Evolutionary conservation across 1,284 basidiomycete genomes (phyloP).

Genomic region (Puccinia brachypodii): DNA sequence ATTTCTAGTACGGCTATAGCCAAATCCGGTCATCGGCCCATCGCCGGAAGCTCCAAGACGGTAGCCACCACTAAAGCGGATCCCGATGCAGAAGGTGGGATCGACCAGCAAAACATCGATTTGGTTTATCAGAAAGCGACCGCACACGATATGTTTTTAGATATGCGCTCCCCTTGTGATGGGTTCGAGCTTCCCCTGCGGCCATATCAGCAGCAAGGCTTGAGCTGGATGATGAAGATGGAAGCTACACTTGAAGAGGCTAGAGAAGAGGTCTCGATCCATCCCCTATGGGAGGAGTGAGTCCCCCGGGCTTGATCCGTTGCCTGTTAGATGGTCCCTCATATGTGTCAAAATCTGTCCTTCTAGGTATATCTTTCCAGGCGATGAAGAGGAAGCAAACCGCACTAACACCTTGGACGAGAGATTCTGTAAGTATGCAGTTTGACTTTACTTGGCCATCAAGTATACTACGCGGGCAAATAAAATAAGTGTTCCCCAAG

Average conservation of each 20-base stretch:
- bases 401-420: constrained; percentile 64
- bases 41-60: constrained; percentile 48
- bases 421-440: constrained; percentile 66
- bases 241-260: constrained; percentile 72
- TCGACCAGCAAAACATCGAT: constrained; percentile 52
- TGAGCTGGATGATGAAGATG: constrained; percentile 91
- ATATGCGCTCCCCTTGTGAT: constrained; percentile 76
- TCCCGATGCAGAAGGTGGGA: constrained; percentile 54
- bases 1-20: constrained; percentile 40
- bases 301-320: constrained; percentile 53
- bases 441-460: constrained; percentile 64
- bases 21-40: not conserved
- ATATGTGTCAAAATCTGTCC: not conserved
- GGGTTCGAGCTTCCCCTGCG: constrained; percentile 78
- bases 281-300: constrained; percentile 93
- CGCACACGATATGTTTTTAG: constrained; percentile 72
- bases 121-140: constrained; percentile 69
- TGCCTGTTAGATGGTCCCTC: not conserved
- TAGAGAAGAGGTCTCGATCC: constrained; percentile 71
- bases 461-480: constrained; percentile 61
- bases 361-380: constrained; percentile 38
- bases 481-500: too few species aligned
- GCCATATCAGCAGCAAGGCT: constrained; percentile 87
- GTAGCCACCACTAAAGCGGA: not conserved
- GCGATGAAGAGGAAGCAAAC: constrained; percentile 49